Evolutionary conservation across 306 rosid genomes (phyloP).

Genomic region (Prunus davidiana): DNA sequence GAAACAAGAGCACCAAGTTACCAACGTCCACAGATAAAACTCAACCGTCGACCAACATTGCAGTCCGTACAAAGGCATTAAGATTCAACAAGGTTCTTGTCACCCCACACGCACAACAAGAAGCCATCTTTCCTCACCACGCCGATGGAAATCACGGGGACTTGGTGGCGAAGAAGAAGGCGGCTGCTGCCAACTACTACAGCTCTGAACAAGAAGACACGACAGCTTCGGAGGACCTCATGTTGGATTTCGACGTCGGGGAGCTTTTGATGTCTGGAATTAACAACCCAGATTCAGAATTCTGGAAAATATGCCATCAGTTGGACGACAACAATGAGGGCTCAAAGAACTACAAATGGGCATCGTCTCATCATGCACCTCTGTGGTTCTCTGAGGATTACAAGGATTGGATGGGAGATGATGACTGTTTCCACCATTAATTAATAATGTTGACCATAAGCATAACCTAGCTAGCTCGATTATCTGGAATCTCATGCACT

Average conservation of each 20-base stretch:
- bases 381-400: constrained; percentile 5
- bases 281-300: background rate
- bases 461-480: background rate
- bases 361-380: background rate
- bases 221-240: background rate
- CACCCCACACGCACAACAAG: background rate
- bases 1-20: background rate
- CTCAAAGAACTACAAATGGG: background rate
- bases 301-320: background rate
- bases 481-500: background rate
- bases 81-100: background rate
- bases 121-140: too few relatives aligned
- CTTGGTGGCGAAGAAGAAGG: too few relatives aligned
- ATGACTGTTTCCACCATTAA: constrained; percentile 6
- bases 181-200: too few relatives aligned
- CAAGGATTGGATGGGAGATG: constrained; percentile 4
- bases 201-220: too few relatives aligned
- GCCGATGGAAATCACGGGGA: too few relatives aligned
- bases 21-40: background rate
- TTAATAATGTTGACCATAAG: background rate
- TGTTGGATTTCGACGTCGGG: background rate
- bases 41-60: background rate
- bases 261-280: background rate
- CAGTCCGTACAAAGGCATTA: constrained; percentile 6
- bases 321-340: background rate